Conservation (phyloP, 2,329 filamentous ascomycete species). For the Fonsecaea erecta region DNA sequence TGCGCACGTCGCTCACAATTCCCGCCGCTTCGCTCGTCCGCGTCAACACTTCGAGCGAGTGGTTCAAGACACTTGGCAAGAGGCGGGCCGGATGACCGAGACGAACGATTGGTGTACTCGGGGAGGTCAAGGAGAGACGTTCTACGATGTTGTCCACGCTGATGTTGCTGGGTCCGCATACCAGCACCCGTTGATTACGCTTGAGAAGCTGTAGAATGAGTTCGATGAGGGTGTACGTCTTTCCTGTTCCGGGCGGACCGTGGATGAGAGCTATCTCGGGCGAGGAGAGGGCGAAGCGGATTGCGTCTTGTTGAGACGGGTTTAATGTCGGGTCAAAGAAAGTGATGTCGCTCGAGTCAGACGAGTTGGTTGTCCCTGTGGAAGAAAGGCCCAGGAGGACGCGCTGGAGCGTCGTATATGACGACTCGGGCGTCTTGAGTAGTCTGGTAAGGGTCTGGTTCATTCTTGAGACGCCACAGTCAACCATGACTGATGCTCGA, state of each 20-base stretch:
- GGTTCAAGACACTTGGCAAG: conserved; percentile 81
- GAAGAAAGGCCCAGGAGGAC: conserved; percentile 65
- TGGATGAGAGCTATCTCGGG: conserved; percentile 88
- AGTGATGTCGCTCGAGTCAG: conserved; percentile 52
- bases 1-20: conserved; percentile 86
- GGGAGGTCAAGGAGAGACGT: conserved; percentile 65
- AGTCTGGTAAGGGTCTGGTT: conserved; percentile 67
- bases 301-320: conserved; percentile 66
- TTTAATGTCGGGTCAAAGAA: conserved; percentile 64
- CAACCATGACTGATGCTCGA: conserved; percentile 4
- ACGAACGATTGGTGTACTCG: conserved; percentile 82
- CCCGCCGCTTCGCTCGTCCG: conserved; percentile 86
- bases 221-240: conserved; percentile 95
- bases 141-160: conserved; percentile 99
- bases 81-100: conserved; percentile 91
- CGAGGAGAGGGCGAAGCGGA: conserved; percentile 81
- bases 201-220: conserved; percentile 88
- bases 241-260: conserved; percentile 92
- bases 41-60: conserved; percentile 89
- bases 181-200: conserved; percentile 73
- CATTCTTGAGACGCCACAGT: conserved; percentile 52
- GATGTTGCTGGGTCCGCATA: conserved; percentile 97
- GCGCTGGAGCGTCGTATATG: conserved; percentile 61
- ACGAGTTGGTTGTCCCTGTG: conserved; percentile 56
- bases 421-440: conserved; percentile 60